A percentile compares a stretch with the other conserved stretches of the same genome.
Conservation (phyloP, 352 stramenopile genomes). For the Phytophthora pisi region DNA sequence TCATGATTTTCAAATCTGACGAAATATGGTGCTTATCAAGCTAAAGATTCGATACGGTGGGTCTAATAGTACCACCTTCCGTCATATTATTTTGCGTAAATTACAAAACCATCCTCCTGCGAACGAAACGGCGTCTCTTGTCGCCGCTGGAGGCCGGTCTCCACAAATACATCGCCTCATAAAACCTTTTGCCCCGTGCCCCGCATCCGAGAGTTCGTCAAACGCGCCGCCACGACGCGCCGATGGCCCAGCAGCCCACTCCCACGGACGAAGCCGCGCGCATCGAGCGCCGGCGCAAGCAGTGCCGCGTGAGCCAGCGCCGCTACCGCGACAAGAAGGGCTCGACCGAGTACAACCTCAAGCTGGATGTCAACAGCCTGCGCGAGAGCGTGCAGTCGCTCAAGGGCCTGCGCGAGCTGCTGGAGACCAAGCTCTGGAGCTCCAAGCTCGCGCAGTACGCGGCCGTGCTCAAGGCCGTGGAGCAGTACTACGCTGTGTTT, state of each 20-base stretch:
- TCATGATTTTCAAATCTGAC: background rate
- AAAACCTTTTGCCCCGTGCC: constrained; percentile 11
- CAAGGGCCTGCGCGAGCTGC: constrained; percentile 45
- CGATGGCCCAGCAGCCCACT: constrained; percentile 14
- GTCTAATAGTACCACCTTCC: background rate
- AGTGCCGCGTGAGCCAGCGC: constrained; percentile 78
- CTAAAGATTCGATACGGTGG: background rate
- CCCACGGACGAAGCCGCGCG: constrained; percentile 27
- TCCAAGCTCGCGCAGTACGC: constrained; percentile 44
- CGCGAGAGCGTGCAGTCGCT: constrained; percentile 66
- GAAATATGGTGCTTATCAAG: background rate
- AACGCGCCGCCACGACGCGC: background rate
- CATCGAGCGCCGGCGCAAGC: constrained; percentile 56
- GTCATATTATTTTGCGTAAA: background rate
- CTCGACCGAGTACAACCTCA: constrained; percentile 72
- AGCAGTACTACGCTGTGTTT: constrained; percentile 78
- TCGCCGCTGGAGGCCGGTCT: background rate
- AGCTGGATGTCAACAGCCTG: constrained; percentile 70
- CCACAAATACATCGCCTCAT: constrained; percentile 11
- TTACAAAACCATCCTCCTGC: background rate
- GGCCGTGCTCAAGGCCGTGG: constrained; percentile 61
- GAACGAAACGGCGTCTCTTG: constrained; percentile 29
- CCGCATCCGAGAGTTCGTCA: background rate
- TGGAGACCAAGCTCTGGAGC: constrained; percentile 57
- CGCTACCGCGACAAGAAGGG: constrained; percentile 77